Conservation (phyloP, 2,329 filamentous ascomycete genomes). For the Arthrobotrys sphaeroides region DNA sequence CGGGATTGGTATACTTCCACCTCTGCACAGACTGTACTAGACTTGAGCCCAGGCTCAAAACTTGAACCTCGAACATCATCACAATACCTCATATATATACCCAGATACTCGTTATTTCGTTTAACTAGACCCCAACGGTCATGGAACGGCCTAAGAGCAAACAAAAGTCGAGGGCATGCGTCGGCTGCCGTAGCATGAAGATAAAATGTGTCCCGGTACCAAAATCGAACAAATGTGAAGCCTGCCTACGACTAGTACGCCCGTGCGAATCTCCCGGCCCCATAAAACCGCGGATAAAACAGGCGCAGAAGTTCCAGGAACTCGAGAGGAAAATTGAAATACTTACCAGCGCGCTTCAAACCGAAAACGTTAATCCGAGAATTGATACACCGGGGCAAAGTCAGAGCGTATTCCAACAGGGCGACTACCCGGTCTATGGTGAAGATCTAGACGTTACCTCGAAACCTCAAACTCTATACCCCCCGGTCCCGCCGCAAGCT, state of each 20-base stretch:
- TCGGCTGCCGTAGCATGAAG: conserved; percentile 24
- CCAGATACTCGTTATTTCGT: too few species aligned
- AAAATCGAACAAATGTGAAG: conserved; percentile 16
- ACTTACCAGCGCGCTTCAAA: background rate
- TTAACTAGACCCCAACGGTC: background rate
- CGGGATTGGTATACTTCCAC: too few species aligned
- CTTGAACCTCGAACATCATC: too few species aligned
- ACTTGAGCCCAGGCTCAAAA: too few species aligned
- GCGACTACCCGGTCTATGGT: too few species aligned
- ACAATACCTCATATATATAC: too few species aligned
- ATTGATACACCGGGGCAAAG: background rate
- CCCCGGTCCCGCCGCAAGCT: background rate
- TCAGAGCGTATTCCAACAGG: background rate
- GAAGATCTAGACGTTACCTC: too few species aligned
- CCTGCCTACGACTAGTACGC: conserved; percentile 1
- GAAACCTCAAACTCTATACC: background rate
- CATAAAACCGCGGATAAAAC: conserved; percentile 16
- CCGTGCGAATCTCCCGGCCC: conserved; percentile 10
- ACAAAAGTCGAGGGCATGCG: conserved; percentile 5
- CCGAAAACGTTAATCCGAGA: background rate
- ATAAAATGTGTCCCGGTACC: conserved; percentile 26
- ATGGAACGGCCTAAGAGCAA: conserved; percentile 15
- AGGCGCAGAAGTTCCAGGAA: conserved; percentile 11
- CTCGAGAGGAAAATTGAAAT: conserved; percentile 22
- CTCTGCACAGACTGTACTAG: too few species aligned